These are phyloP conservation scores for Aureobasidium sp. DNA, from an alignment of 2,329 filamentous ascomycete genomes.

Conservation along the genomic window DNA sequence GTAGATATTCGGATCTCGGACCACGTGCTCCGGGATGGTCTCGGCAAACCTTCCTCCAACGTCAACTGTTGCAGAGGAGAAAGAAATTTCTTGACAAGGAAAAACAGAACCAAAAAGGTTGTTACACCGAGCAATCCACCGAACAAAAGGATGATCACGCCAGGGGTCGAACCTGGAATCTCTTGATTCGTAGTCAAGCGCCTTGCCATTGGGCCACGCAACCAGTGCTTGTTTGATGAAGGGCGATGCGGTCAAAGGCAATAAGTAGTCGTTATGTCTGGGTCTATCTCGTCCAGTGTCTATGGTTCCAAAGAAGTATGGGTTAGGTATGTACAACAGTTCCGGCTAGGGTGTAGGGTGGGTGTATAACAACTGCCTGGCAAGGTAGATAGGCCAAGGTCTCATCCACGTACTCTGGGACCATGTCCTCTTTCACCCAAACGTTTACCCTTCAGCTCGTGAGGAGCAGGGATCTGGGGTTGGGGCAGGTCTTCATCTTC, in stretches of 20 bases:
- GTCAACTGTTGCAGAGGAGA: not conserved
- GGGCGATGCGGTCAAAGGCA: not conserved
- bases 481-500: not conserved
- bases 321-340: not conserved
- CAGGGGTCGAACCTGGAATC: slow-evolving; percentile 17
- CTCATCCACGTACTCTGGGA: slow-evolving; percentile 12
- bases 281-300: not conserved
- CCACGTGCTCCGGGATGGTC: not conserved
- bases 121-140: not conserved
- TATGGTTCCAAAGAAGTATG: not conserved
- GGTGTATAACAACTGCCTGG: not conserved
- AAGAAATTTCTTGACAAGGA: not conserved
- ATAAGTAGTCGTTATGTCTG: not conserved
- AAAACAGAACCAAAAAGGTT: not conserved
- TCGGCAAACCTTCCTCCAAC: not conserved
- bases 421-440: slow-evolving; percentile 16
- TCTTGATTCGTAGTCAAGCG: slow-evolving; percentile 44
- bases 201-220: slow-evolving; percentile 48
- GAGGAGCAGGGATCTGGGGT: not conserved
- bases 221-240: slow-evolving; percentile 10
- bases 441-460: slow-evolving; percentile 5
- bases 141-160: slow-evolving; percentile 11
- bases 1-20: not conserved
- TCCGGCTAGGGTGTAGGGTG: not conserved
- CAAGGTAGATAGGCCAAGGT: not conserved